Evolutionary conservation across 2,329 filamentous ascomycete species (phyloP).

Genomic region (Venturiaceae sp.): DNA sequence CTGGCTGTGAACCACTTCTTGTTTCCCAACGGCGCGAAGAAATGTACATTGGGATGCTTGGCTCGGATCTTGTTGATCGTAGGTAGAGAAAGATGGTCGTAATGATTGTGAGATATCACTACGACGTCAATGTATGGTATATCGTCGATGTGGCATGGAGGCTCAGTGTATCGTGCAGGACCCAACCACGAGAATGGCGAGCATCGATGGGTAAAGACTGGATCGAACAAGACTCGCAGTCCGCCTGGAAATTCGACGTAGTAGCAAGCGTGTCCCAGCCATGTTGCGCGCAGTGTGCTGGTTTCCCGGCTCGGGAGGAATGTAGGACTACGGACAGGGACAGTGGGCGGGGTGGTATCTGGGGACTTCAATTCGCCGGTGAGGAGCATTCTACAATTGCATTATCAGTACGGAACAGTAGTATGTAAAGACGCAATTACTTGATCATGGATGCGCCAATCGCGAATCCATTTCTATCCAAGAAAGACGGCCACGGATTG

Average conservation of each 20-base stretch:
- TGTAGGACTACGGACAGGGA: constrained; percentile 55
- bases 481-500: constrained; percentile 50
- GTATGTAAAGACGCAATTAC: constrained; percentile 20
- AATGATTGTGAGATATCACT: constrained; percentile 82
- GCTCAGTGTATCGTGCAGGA: constrained; percentile 68
- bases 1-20: constrained; percentile 68
- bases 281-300: constrained; percentile 66
- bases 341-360: constrained; percentile 54
- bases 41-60: constrained; percentile 68
- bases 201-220: constrained; percentile 84
- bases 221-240: constrained; percentile 83
- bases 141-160: constrained; percentile 67
- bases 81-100: constrained; percentile 78
- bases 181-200: constrained; percentile 61
- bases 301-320: constrained; percentile 56
- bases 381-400: constrained; percentile 30
- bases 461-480: constrained; percentile 21
- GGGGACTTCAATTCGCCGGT: constrained; percentile 44
- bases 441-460: constrained; percentile 28
- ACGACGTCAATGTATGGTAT: constrained; percentile 66
- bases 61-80: constrained; percentile 63
- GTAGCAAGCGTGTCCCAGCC: constrained; percentile 93
- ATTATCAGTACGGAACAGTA: no score
- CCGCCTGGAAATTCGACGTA: constrained; percentile 83
- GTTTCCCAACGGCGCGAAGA: constrained; percentile 78